Percentiles rank a stretch among this genome's conserved stretches.
Conservation (phyloP, 371 early-diverging fungal species). For the Cokeromyces recurvatus region DNA sequence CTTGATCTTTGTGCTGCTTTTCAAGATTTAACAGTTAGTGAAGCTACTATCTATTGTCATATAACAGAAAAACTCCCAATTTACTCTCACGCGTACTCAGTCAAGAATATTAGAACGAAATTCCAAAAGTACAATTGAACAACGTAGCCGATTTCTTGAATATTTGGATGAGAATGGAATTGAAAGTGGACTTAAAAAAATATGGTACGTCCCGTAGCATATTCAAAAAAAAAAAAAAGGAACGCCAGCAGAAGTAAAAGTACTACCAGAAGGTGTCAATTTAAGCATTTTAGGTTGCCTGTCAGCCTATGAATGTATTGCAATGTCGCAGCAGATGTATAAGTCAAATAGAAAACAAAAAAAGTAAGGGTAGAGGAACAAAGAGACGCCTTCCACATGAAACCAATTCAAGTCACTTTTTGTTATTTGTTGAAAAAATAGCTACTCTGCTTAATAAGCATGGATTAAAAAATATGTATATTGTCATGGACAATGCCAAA, state of each 20-base stretch:
- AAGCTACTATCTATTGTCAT: constrained; percentile 11
- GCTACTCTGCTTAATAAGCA: too few relatives aligned
- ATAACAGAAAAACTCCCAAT: constrained; percentile 8
- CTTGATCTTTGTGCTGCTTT: constrained; percentile 10
- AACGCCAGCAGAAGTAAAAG: constrained; percentile 1
- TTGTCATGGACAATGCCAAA: too few relatives aligned
- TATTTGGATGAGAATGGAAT: not conserved
- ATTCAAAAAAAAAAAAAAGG: not conserved
- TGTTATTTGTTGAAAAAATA: too few relatives aligned
- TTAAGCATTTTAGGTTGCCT: not conserved
- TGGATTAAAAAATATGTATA: too few relatives aligned
- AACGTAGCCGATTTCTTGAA: too few relatives aligned
- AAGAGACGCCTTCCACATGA: too few relatives aligned
- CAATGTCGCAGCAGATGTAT: too few relatives aligned
- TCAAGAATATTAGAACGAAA: constrained; percentile 5
- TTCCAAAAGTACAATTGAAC: not conserved
- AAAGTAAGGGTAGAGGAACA: too few relatives aligned
- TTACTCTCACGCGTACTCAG: constrained; percentile 13
- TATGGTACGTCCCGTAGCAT: constrained; percentile 5
- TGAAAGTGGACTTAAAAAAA: not conserved
- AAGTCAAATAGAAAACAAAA: too few relatives aligned
- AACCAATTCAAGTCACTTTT: too few relatives aligned
- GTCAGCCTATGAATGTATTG: too few relatives aligned
- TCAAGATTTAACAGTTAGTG: constrained; percentile 4
- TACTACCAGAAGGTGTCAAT: not conserved